A percentile compares a stretch with the other conserved stretches of the same genome.
Evolutionary conservation across 768 basidiomycete genomes (phyloP).

Genomic region (Crepidotus variabilis): DNA sequence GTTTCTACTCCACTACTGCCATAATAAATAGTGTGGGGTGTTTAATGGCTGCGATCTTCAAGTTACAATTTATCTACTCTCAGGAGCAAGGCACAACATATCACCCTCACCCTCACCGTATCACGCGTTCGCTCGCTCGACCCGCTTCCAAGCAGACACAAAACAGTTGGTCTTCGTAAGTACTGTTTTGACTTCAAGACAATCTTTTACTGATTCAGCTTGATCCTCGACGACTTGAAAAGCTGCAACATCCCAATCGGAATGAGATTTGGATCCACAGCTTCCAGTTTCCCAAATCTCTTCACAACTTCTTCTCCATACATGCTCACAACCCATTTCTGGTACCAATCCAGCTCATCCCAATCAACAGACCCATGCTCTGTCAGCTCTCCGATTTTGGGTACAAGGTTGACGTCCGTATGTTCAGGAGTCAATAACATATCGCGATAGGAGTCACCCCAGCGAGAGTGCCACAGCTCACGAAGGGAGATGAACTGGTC

Average conservation of each 20-base stretch:
- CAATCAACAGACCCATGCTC: conserved; percentile 4
- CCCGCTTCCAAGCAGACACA: too few species aligned
- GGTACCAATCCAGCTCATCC: conserved; percentile 23
- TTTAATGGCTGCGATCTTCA: too few species aligned
- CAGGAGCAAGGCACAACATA: too few species aligned
- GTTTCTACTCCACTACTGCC: too few species aligned
- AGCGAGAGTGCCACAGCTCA: conserved; percentile 17
- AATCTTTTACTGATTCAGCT: too few species aligned
- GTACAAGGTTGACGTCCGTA: conserved; percentile 8
- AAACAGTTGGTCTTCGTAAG: too few species aligned
- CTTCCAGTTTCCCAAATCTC: conserved; percentile 35
- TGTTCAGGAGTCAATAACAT: conserved; percentile 17
- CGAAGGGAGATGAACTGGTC: conserved; percentile 24
- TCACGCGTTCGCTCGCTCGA: too few species aligned
- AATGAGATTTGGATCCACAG: conserved; percentile 36
- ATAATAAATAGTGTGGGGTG: too few species aligned
- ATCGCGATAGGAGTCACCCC: conserved; percentile 21
- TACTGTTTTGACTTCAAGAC: too few species aligned
- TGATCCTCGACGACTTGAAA: conserved; percentile 29
- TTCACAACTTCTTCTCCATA: conserved; percentile 36
- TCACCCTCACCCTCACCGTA: too few species aligned
- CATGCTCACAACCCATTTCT: conserved; percentile 32
- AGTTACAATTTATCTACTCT: too few species aligned
- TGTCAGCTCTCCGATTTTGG: conserved; percentile 11
- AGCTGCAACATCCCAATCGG: conserved; percentile 38